These are phyloP conservation scores for Saxispiralis lemnorum DNA, from an alignment of 495 filamentous ascomycete species.

Conservation along the genomic window DNA sequence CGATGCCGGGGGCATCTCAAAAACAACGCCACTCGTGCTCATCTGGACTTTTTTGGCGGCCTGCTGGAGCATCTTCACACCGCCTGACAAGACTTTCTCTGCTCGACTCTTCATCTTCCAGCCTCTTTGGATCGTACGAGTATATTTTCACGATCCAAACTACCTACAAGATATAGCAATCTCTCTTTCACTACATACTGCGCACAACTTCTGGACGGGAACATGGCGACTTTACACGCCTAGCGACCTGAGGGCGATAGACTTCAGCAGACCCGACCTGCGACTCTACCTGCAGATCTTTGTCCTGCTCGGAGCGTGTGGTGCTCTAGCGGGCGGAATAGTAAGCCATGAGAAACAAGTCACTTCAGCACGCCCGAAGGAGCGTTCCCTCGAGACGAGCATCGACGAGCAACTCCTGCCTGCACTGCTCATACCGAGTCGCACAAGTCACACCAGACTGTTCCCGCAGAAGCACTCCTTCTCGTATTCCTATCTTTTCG, in stretches of 20 bases:
- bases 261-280: not conserved
- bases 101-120: slow-evolving; percentile 9
- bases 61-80: slow-evolving; percentile 14
- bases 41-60: slow-evolving; percentile 7
- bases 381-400: not conserved
- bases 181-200: not conserved
- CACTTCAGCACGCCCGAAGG: not conserved
- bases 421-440: slow-evolving; percentile 34
- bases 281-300: slow-evolving; percentile 10
- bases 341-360: slow-evolving; percentile 6
- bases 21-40: not conserved
- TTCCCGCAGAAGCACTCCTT: slow-evolving; percentile 48
- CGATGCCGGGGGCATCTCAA: too few relatives aligned
- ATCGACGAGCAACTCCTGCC: slow-evolving; percentile 15
- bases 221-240: slow-evolving; percentile 2
- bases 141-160: not conserved
- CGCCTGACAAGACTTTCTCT: slow-evolving; percentile 8
- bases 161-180: slow-evolving; percentile 9
- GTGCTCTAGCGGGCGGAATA: slow-evolving; percentile 10
- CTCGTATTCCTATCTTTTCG: slow-evolving; percentile 46
- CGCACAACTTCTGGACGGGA: slow-evolving; percentile 3
- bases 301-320: slow-evolving; percentile 7
- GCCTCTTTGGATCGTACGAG: slow-evolving; percentile 7
- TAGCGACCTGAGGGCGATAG: slow-evolving; percentile 1
- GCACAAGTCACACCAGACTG: slow-evolving; percentile 41